phyloP scores from a whole-genome alignment of 1,284 basidiomycete genomes.

The Entoloma clypeatum region DNA sequence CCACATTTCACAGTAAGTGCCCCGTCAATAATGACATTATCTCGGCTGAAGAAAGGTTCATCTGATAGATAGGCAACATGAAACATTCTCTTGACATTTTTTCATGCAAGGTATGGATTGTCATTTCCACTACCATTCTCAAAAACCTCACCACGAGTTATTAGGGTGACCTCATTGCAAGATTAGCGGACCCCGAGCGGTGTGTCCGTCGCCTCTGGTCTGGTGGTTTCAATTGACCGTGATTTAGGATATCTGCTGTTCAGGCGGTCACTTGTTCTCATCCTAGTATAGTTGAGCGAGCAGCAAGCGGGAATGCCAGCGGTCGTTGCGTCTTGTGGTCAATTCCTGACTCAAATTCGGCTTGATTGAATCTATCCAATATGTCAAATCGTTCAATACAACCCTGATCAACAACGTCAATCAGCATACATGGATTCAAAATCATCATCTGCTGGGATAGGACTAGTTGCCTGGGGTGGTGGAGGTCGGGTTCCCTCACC shows the following conservation, averaged over 20 bases:
- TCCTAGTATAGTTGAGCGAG: constrained; percentile 66
- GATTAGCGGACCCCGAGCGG: constrained; percentile 54
- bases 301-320: constrained; percentile 70
- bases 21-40: background rate
- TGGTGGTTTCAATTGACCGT: constrained; percentile 4
- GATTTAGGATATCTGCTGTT: constrained; percentile 65
- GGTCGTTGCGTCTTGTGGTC: constrained; percentile 81
- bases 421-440: constrained; percentile 52
- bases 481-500: constrained; percentile 5
- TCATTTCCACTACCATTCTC: background rate
- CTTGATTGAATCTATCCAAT: constrained; percentile 2
- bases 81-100: constrained; percentile 70
- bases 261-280: constrained; percentile 87
- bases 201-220: constrained; percentile 24
- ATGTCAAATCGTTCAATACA: background rate
- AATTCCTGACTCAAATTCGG: constrained; percentile 7
- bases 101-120: constrained; percentile 52
- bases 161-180: constrained; percentile 64
- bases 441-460: constrained; percentile 22
- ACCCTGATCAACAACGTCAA: constrained; percentile 1
- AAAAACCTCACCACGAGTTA: constrained; percentile 7
- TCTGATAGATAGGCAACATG: constrained; percentile 65
- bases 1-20: constrained; percentile 72
- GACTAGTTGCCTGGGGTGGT: constrained; percentile 6
- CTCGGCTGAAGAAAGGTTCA: constrained; percentile 3